These are phyloP conservation scores for Calocera cornea DNA, from an alignment of 768 basidiomycete genomes.

Conservation along the genomic window DNA sequence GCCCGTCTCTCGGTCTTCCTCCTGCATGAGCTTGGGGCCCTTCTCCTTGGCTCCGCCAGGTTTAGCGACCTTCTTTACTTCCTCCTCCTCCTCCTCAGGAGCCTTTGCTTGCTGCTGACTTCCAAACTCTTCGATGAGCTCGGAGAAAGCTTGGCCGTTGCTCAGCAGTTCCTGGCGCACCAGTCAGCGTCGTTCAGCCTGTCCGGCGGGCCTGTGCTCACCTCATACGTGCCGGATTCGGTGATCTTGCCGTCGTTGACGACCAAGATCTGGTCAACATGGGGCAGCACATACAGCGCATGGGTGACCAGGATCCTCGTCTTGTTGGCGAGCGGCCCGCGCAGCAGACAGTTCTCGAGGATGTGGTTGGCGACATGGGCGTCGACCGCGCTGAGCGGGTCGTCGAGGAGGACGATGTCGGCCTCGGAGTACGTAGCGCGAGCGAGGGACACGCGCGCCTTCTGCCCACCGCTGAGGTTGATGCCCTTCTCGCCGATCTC, in stretches of 20 bases:
- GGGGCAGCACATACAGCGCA: slow-evolving; percentile 43
- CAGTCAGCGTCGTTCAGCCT: not conserved
- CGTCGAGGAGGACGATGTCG: slow-evolving; percentile 67
- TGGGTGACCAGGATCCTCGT: slow-evolving; percentile 54
- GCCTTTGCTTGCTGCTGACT: slow-evolving; percentile 22
- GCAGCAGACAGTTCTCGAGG: slow-evolving; percentile 42
- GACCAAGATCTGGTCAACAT: slow-evolving; percentile 49
- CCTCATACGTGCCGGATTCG: slow-evolving; percentile 49
- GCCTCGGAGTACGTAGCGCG: slow-evolving; percentile 61
- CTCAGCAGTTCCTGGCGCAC: slow-evolving; percentile 33
- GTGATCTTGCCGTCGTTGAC: slow-evolving; percentile 45
- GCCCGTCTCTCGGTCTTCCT: slow-evolving; percentile 45
- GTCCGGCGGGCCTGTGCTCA: slow-evolving; percentile 13
- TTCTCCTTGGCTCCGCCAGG: slow-evolving; percentile 11
- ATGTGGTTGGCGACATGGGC: slow-evolving; percentile 59
- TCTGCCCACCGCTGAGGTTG: slow-evolving; percentile 42
- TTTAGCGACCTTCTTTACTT: slow-evolving; percentile 9
- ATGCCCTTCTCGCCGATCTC: slow-evolving; percentile 71
- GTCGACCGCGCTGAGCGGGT: slow-evolving; percentile 69
- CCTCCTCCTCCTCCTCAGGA: slow-evolving; percentile 11
- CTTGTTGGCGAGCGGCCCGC: slow-evolving; percentile 37
- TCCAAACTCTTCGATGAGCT: slow-evolving; percentile 45
- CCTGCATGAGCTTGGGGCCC: slow-evolving; percentile 29
- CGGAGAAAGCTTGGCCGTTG: slow-evolving; percentile 33
- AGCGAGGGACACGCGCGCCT: slow-evolving; percentile 65